Evolutionary conservation across 2,329 filamentous ascomycete species (phyloP).

Genomic region (Aureobasidium mangrovei): DNA sequence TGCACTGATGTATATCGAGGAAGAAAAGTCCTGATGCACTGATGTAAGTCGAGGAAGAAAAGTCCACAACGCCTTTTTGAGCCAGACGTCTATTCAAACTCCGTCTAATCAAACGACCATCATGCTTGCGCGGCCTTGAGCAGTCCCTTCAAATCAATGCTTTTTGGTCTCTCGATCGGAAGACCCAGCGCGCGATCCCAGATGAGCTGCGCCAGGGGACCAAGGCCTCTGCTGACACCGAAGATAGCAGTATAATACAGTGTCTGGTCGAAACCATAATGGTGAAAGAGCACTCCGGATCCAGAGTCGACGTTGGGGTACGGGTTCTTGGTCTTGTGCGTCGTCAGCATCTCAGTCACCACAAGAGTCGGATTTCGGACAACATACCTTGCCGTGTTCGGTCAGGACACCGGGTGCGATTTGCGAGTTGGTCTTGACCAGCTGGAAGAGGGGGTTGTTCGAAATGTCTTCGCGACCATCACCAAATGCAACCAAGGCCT

Average conservation of each 20-base stretch:
- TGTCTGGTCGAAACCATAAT: conserved; percentile 96
- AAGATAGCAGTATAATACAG: conserved; percentile 80
- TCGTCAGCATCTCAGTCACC: neutral
- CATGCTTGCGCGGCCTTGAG: conserved; percentile 47
- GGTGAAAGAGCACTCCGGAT: conserved; percentile 91
- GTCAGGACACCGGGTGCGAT: conserved; percentile 84
- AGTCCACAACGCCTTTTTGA: neutral
- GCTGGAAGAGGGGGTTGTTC: conserved; percentile 79
- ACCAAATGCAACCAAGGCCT: conserved; percentile 94
- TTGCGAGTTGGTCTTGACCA: conserved; percentile 87
- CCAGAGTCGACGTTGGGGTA: conserved; percentile 94
- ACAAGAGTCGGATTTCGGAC: neutral
- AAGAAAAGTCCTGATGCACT: too few relatives aligned
- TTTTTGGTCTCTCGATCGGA: conserved; percentile 97
- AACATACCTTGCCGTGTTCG: conserved; percentile 73
- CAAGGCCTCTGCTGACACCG: conserved; percentile 63
- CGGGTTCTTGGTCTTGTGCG: conserved; percentile 38
- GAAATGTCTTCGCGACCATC: conserved; percentile 76
- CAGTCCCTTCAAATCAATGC: conserved; percentile 83
- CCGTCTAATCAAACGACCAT: neutral
- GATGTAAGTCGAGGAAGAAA: too few relatives aligned
- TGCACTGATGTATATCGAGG: too few relatives aligned
- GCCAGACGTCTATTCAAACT: neutral
- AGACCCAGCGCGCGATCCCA: conserved; percentile 92
- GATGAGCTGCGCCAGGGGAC: conserved; percentile 85